Evolutionary conservation across 2,329 filamentous ascomycete species (phyloP), one percentile per base, ranked within the genome.

Genomic region (Diplodia corticola): DNA sequence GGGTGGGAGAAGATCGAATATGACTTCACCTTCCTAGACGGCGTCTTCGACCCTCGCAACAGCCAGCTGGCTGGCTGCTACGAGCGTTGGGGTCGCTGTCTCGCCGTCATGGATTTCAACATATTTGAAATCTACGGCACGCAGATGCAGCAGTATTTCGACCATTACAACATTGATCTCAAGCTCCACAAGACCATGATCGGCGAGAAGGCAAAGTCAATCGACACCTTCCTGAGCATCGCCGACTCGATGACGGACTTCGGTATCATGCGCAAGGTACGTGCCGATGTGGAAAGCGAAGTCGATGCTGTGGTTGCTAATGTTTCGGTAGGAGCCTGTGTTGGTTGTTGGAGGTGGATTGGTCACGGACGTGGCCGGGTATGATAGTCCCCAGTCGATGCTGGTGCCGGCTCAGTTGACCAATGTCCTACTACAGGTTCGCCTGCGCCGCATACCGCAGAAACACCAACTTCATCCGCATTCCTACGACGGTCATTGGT

Each of bases 1-100:
- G 89, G 89, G 26, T 90, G 90, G 71, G 89, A 91, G 81, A 91
- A 90, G 82, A 91, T 91, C 73, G 86, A 89, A 73, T 91, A 91
- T 74, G 88, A 90, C 77, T 91, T 91, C 76, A 86, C 87, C 64
- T 91, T 91, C 77, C 83, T 91, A 54, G 89, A 91, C 70, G 86
- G 85, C 55, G 83, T 91, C 66, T 91, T 91, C 76, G 80, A 89
- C 73, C 71, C 81, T 49, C 72, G 81, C 69, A 89, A 90, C 72
- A 71, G 79, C 17, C 83, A 90, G 70, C 82, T 91, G 10, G 87
- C 88, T 17, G 78, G 87, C 30, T 88, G 86, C 76, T 91, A 91
- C 77, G 79, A 84, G 71, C 80, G 80, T 68, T 91, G 88, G 88
- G 82, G 84, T 35, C 83, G 89, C 63, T 88, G 86, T 69, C 78